These are phyloP conservation scores for Conticribra weissflogii DNA, from an alignment of 108 stramenopile genomes.

Conservation along the genomic window DNA sequence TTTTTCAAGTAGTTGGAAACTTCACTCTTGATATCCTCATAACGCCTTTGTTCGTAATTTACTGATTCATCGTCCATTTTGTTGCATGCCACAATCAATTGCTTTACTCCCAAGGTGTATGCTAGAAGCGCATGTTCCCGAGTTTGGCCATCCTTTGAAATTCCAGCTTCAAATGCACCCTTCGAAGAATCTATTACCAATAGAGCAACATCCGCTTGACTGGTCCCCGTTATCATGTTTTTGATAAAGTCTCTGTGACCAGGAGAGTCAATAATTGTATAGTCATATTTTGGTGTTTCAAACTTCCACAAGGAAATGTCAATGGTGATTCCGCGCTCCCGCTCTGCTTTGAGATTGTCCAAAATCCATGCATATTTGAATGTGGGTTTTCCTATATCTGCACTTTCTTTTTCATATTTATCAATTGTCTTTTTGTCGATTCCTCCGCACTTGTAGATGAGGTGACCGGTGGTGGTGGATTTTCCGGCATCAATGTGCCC, in stretches of 20 bases:
- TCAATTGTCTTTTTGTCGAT: conserved; percentile 92
- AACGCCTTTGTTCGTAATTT: conserved; percentile 87
- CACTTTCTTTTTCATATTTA: conserved; percentile 91
- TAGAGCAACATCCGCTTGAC: conserved; percentile 95
- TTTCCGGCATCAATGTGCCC: conserved; percentile 96
- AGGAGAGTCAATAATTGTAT: conserved; percentile 97
- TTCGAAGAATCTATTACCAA: conserved; percentile 89
- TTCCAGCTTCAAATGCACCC: conserved; percentile 95
- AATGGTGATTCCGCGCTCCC: conserved; percentile 99
- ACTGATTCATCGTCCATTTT: conserved; percentile 95
- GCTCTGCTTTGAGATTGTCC: conserved; percentile 98
- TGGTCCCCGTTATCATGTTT: conserved; percentile 99
- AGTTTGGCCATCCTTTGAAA: conserved; percentile 94
- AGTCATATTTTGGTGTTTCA: conserved; percentile 86
- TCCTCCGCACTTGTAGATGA: conserved; percentile 81
- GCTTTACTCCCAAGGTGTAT: conserved; percentile 94
- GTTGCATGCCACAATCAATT: conserved; percentile 96
- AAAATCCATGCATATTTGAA: conserved; percentile 93
- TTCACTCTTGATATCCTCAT: conserved; percentile 83
- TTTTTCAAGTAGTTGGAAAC: conserved; percentile 68
- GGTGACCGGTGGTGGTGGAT: conserved; percentile 89
- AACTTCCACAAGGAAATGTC: conserved; percentile 97
- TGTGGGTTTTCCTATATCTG: conserved; percentile 78
- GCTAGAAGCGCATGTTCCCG: conserved; percentile 96
- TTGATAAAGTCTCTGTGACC: conserved; percentile 95